phyloP scores from a whole-genome alignment of 2,329 filamentous ascomycete genomes.

The Monosporascus ibericus region DNA sequence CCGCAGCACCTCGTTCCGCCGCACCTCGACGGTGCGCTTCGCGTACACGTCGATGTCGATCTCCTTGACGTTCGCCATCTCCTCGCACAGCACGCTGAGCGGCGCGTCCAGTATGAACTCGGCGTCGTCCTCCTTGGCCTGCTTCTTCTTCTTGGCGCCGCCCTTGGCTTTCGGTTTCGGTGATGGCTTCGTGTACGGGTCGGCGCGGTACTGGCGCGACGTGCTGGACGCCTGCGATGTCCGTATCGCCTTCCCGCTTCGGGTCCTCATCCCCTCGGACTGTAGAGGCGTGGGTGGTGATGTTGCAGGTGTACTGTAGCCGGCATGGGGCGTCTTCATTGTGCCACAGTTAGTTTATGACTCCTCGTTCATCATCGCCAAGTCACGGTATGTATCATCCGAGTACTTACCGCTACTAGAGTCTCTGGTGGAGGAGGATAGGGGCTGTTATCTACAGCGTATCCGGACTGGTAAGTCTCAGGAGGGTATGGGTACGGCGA shows the following conservation, averaged over 20 bases:
- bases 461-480: conserved; percentile 17
- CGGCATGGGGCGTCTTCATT: conserved; percentile 25
- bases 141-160: conserved; percentile 30
- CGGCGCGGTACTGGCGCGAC: neutral
- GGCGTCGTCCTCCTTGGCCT: conserved; percentile 30
- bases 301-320: conserved; percentile 45
- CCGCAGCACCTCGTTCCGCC: conserved; percentile 61
- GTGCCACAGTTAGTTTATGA: neutral
- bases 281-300: conserved; percentile 42
- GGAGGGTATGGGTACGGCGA: conserved; percentile 11
- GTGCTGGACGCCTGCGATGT: conserved; percentile 5
- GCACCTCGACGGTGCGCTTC: conserved; percentile 59
- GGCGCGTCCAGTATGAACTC: conserved; percentile 56
- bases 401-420: conserved; percentile 17
- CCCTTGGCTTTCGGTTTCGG: conserved; percentile 28
- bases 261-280: conserved; percentile 30
- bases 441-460: conserved; percentile 18
- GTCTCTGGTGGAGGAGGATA: conserved; percentile 23
- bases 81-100: conserved; percentile 63
- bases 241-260: conserved; percentile 29
- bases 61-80: conserved; percentile 55
- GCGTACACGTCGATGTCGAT: conserved; percentile 79
- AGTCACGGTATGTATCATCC: neutral
- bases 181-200: conserved; percentile 19
- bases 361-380: too few species aligned